phyloP scores from a whole-genome alignment of 306 rosid species.

The Potentilla sterilis region DNA sequence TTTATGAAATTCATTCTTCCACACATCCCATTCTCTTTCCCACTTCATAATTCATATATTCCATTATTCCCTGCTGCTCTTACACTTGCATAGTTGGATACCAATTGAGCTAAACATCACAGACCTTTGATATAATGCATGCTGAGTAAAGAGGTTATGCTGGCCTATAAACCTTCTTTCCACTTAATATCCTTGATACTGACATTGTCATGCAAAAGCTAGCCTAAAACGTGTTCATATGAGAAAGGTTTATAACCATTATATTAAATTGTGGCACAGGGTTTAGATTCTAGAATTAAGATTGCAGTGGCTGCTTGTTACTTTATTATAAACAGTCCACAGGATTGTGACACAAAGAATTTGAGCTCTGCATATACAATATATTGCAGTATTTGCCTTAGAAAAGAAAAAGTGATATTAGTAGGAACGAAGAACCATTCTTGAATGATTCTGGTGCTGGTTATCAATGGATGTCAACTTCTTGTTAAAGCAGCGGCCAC shows the following conservation, averaged over 20 bases:
- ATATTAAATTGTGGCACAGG: neutral
- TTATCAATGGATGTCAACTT: constrained; percentile 2
- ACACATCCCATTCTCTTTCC: neutral
- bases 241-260: neutral
- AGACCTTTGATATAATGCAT: neutral
- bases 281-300: neutral
- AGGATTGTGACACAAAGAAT: neutral
- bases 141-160: neutral
- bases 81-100: neutral
- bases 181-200: neutral
- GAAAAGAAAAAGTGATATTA: neutral
- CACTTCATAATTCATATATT: neutral
- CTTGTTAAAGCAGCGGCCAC: constrained; percentile 4
- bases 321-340: neutral
- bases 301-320: neutral
- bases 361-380: neutral
- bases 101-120: neutral
- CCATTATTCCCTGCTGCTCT: neutral
- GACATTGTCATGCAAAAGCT: neutral
- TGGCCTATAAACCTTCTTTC: neutral
- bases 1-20: neutral
- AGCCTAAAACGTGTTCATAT: neutral
- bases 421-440: neutral
- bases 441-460: neutral
- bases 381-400: neutral